Base-by-base conservation (phyloP, 768 basidiomycete genomes). In the Hypsizygus marmoreus region DNA sequence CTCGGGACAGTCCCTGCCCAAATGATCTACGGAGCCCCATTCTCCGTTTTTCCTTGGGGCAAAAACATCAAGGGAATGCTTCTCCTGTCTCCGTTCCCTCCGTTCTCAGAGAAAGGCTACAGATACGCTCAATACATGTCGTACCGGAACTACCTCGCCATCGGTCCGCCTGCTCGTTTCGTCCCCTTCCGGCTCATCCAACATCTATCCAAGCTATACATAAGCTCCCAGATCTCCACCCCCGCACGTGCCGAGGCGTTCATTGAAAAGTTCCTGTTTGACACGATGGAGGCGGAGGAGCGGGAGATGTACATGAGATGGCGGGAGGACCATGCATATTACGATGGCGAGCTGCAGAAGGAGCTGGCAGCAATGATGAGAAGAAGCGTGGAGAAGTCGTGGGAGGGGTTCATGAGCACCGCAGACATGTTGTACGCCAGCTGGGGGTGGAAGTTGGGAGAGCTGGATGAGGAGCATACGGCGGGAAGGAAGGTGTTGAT, bases 11-110 rank as follows among this genome's bases (percentile, higher is more conserved):
- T 68, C 6, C 63, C 74, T 2, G 66, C 76, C 2, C 77, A 80
- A 62, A 77, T 80, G 31, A 45, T 79, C 10, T 79, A 76, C 38
- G 76, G 76, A 2, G 68, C 73, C 0, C 60, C 76, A 0, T 78
- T 75, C 56, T 65, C 71, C 51, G 44, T 55, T 23, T 79, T 79
- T 45, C 72, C 73, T 12, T 64, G 69, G 28, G 77, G 76, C 20
- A 67, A 66, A n/a, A 49, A 60, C 43, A 69, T 78, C 50, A 61
- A 53, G 16, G 71, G 73, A 0, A 58, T 74, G 49, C 50, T 79
- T 20, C 65, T 79, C 33, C 50, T 68, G 20, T 70, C 57, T 3
- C 55, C 76, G 0, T 43, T 73, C 55, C 55, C 71, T 8, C 76
- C 77, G 1, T 67, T 75, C 38, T 59, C 50, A 17, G 68, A 66